Evolutionary conservation across 1,139 yeast genomes (phyloP).

Genomic region (Suhomyces kunorum): DNA sequence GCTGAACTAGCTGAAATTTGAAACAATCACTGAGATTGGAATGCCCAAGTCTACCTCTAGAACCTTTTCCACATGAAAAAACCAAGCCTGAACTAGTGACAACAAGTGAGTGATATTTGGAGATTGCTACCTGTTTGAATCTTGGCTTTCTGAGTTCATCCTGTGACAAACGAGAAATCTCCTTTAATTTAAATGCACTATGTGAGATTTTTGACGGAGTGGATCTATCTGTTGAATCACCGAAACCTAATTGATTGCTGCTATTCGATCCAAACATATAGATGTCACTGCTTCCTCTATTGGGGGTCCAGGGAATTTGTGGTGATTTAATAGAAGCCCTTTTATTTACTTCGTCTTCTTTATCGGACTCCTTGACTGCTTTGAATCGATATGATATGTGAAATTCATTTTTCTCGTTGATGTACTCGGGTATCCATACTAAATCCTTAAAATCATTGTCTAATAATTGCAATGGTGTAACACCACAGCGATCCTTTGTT

Average conservation of each 20-base stretch:
- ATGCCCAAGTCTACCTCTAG: constrained; percentile 73
- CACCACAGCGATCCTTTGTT: constrained; percentile 66
- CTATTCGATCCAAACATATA: constrained; percentile 67
- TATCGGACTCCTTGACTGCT: constrained; percentile 8
- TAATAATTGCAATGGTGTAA: constrained; percentile 62
- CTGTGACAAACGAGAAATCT: constrained; percentile 7
- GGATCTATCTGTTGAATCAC: constrained; percentile 62
- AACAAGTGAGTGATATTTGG: constrained; percentile 68
- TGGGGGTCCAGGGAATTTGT: constrained; percentile 26
- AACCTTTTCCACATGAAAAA: constrained; percentile 65
- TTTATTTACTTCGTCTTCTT: constrained; percentile 7
- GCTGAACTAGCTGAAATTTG: constrained; percentile 38
- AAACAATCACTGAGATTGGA: constrained; percentile 38
- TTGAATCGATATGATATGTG: constrained; percentile 28
- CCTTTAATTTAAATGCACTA: constrained; percentile 19
- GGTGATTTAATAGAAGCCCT: constrained; percentile 11
- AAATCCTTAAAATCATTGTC: constrained; percentile 45
- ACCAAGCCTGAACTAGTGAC: constrained; percentile 58
- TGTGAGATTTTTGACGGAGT: constrained; percentile 33
- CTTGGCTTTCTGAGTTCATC: constrained; percentile 38
- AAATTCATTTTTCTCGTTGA: constrained; percentile 33
- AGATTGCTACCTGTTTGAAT: constrained; percentile 48
- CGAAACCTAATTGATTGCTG: constrained; percentile 66
- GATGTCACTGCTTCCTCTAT: constrained; percentile 60
- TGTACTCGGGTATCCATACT: constrained; percentile 47